Evolutionary conservation across 2,329 filamentous ascomycete genomes (phyloP).

Genomic region (Pseudofabraea citricarpa): DNA sequence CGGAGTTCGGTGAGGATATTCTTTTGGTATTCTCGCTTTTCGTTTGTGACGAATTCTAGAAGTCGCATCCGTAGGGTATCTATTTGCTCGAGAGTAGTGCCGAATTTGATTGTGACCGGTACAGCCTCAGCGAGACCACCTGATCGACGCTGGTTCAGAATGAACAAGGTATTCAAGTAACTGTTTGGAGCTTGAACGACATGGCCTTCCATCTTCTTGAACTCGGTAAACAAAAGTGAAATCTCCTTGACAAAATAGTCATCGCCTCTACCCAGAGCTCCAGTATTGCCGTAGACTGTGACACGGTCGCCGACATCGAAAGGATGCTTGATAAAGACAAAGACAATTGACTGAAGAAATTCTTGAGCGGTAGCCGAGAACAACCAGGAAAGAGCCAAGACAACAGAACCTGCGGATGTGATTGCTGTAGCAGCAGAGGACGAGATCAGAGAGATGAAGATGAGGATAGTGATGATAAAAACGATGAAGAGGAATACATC

Average conservation of each 20-base stretch:
- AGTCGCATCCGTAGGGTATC: constrained; percentile 76
- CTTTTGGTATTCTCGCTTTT: constrained; percentile 85
- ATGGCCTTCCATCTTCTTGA: constrained; percentile 98
- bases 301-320: constrained; percentile 96
- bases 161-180: constrained; percentile 86
- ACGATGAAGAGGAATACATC: constrained; percentile 87
- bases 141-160: constrained; percentile 89
- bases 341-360: constrained; percentile 88
- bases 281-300: constrained; percentile 85
- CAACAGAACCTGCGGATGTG: constrained; percentile 80
- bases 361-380: constrained; percentile 91
- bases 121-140: constrained; percentile 84
- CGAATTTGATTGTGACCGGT: constrained; percentile 80
- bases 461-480: constrained; percentile 71
- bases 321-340: constrained; percentile 95
- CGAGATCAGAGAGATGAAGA: constrained; percentile 86
- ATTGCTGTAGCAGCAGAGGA: constrained; percentile 85
- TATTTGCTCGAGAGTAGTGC: constrained; percentile 78
- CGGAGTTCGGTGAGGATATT: constrained; percentile 84
- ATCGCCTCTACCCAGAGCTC: constrained; percentile 71
- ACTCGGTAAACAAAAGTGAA: constrained; percentile 87
- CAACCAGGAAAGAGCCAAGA: constrained; percentile 90
- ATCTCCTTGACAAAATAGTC: constrained; percentile 98
- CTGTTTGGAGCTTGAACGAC: constrained; percentile 95
- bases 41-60: constrained; percentile 73